Evolutionary conservation across 768 basidiomycete genomes (phyloP), one percentile per base, ranked within the genome.

Genomic region (Mycena kentingensis): DNA sequence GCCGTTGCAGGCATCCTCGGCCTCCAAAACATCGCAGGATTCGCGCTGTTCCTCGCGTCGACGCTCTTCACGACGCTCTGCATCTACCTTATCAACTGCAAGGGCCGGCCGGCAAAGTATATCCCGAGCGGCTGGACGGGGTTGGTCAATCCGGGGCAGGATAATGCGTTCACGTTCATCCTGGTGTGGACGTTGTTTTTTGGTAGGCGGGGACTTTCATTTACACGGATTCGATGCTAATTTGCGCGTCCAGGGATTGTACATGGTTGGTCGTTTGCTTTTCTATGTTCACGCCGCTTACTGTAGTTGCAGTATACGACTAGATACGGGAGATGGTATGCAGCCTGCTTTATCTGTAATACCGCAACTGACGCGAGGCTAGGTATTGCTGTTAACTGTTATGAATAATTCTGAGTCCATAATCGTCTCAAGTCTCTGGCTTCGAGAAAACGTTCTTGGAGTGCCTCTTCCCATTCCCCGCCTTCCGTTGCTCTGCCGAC

Each of bases 151-250:
- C 87, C 94, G 0, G 92, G 92, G 10, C 90, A 93, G 70, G 94
- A 97, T 69, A 94, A 93, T 58, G 73, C 87, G 16, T 91, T 93
- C 63, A 91, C 92, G 3, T 98, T 95, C 63, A 80, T 98, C 52
- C 80, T 97, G 25, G 87, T 89, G 19, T 98, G 94, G 94, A 98
- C 94, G 29, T 73, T 96, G 49, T 90, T 94, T 67, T 96, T 90
- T 67, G 94, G 90, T 92, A 61, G 53, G 88, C 71, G 13, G 21
- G 27, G 35, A 47, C 43, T 25, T 57, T 28, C 52, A 35, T 39
- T 36, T 31, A 35, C 10, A 27, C 29, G 34, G 29, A 22, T 28
- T 25, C 22, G 49, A 13, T 16, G 34, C 29, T 26, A 34, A 21
- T 38, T 41, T 36, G 52, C 28, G 15, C 38, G n/a, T 37, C 5